These are phyloP conservation scores for Pyrenophora seminiperda DNA, from an alignment of 2,329 filamentous ascomycete genomes.

Conservation along the genomic window DNA sequence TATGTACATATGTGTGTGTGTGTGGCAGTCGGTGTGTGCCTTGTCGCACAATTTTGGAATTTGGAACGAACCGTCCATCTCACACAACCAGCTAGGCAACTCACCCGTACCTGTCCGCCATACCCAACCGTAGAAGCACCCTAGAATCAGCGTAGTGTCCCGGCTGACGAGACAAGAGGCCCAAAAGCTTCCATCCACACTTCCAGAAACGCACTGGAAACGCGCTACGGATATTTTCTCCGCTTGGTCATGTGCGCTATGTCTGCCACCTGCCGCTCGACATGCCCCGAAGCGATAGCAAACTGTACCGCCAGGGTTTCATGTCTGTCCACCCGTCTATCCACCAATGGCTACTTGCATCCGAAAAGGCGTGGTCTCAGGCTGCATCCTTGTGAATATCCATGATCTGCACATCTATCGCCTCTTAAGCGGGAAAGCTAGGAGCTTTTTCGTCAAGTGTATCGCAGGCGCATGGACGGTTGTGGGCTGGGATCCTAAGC, in stretches of 20 bases:
- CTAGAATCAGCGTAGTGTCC: constrained; percentile 2
- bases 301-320: constrained; percentile 13
- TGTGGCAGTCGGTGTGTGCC: too few species aligned
- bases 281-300: constrained; percentile 16
- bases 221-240: constrained; percentile 7
- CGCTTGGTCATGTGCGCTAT: constrained; percentile 1
- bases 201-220: constrained; percentile 13
- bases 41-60: neutral
- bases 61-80: too few species aligned
- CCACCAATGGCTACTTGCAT: constrained; percentile 3
- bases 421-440: constrained; percentile 5
- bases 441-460: constrained; percentile 9
- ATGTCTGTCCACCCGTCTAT: constrained; percentile 8
- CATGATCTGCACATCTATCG: constrained; percentile 14
- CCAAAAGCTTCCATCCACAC: neutral
- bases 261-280: constrained; percentile 12
- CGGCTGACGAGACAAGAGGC: neutral
- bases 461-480: constrained; percentile 12
- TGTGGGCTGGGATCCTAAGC: constrained; percentile 9
- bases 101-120: neutral
- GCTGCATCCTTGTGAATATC: constrained; percentile 13
- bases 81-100: neutral
- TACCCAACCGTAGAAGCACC: neutral
- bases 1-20: too few species aligned
- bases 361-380: neutral